Evolutionary conservation across 2,329 filamentous ascomycete species (phyloP).

Genomic region (Pseudocercospora fuligena): DNA sequence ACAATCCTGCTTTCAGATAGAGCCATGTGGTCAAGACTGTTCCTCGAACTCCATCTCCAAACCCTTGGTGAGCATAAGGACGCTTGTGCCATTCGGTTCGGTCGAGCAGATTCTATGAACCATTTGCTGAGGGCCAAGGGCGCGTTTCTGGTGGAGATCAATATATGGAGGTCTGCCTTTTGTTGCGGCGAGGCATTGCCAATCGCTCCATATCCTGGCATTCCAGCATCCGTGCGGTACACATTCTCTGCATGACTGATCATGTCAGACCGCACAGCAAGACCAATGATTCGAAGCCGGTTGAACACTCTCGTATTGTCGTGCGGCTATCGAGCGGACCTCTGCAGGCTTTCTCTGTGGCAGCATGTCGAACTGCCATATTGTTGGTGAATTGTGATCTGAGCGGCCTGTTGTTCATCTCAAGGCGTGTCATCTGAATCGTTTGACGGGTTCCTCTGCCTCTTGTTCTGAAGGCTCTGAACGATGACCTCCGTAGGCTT

Average conservation of each 20-base stretch:
- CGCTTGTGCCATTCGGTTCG: neutral
- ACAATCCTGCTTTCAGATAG: neutral
- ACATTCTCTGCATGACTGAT: neutral
- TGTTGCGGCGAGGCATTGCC: neutral
- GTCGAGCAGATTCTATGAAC: neutral
- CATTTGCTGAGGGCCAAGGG: neutral
- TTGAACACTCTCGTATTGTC: neutral
- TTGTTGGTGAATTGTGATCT: neutral
- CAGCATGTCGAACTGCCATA: neutral
- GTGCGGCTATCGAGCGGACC: neutral
- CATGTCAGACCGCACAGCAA: neutral
- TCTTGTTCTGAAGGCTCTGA: constrained; percentile 29
- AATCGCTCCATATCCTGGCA: neutral
- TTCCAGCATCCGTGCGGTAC: neutral
- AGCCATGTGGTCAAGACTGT: too few species aligned
- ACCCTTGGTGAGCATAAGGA: neutral
- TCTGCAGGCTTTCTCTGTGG: neutral
- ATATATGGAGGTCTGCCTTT: neutral
- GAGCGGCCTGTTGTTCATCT: neutral
- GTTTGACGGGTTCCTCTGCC: neutral
- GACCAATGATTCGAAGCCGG: neutral
- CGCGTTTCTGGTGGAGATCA: neutral
- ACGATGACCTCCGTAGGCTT: constrained; percentile 36
- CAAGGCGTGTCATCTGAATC: constrained; percentile 14
- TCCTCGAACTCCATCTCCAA: neutral